Evolutionary conservation across 2,329 filamentous ascomycete genomes (phyloP).

Genomic region (Colletotrichum siamense): DNA sequence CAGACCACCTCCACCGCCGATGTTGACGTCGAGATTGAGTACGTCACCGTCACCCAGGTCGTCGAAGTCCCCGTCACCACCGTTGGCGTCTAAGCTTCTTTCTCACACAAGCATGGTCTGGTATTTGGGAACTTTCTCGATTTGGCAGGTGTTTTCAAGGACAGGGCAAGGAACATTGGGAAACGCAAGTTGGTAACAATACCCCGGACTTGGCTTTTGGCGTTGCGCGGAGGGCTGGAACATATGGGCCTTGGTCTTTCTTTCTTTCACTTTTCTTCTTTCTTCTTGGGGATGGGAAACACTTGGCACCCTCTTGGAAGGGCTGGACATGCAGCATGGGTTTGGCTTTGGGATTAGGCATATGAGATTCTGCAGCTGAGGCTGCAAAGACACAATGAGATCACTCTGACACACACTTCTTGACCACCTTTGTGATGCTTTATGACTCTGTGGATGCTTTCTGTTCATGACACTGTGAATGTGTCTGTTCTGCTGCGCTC

Average conservation of each 20-base stretch:
- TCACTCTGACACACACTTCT: neutral
- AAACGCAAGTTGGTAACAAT: neutral
- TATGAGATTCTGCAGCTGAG: neutral
- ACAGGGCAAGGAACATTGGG: neutral
- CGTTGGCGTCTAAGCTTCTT: neutral
- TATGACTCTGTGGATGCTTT: neutral
- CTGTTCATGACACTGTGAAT: neutral
- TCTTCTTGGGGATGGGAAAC: neutral
- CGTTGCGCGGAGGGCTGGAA: neutral
- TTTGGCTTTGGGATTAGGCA: neutral
- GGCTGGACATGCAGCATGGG: neutral
- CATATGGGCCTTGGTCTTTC: neutral
- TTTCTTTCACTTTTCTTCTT: neutral
- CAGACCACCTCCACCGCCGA: neutral
- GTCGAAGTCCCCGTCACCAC: neutral
- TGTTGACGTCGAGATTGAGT: neutral
- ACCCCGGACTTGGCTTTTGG: neutral
- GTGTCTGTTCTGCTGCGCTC: neutral
- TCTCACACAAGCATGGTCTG: neutral
- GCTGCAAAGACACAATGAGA: neutral
- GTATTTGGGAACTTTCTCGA: neutral
- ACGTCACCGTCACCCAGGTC: neutral
- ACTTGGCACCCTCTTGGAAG: neutral
- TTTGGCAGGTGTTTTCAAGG: neutral
- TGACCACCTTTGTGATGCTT: neutral